phyloP scores from a whole-genome alignment of 495 filamentous ascomycete species.

The Hypoxylon lienhwacheense region DNA sequence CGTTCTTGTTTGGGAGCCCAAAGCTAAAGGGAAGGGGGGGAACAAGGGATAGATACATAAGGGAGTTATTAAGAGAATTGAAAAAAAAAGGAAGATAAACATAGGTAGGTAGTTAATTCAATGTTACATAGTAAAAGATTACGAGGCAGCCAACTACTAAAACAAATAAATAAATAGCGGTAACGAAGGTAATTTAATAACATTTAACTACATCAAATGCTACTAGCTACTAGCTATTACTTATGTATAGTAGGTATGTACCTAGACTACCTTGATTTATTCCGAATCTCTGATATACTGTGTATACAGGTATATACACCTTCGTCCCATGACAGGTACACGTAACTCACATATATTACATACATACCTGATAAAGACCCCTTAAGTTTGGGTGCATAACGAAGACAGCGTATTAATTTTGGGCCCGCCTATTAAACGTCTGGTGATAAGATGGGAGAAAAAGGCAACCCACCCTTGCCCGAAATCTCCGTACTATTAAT shows the following conservation, averaged over 20 bases:
- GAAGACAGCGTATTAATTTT: constrained; percentile 30
- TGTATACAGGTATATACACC: constrained; percentile 22
- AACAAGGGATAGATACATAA: constrained; percentile 1
- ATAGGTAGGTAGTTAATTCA: background rate
- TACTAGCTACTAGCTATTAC: too few relatives aligned
- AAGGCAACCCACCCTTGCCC: constrained; percentile 11
- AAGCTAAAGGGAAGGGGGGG: constrained; percentile 3
- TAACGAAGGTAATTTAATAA: constrained; percentile 28
- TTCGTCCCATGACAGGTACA: too few relatives aligned
- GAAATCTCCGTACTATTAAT: constrained; percentile 28
- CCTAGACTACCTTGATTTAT: too few relatives aligned
- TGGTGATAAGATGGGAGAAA: constrained; percentile 15
- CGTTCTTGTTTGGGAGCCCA: constrained; percentile 21
- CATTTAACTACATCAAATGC: constrained; percentile 17
- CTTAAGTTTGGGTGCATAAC: constrained; percentile 24
- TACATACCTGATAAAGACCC: too few relatives aligned
- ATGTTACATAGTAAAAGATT: background rate
- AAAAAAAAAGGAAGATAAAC: background rate
- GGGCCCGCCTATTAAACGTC: constrained; percentile 18
- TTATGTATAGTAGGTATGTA: too few relatives aligned
- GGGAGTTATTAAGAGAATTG: too few relatives aligned
- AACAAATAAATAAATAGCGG: constrained; percentile 18
- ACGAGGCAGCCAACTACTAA: constrained; percentile 25
- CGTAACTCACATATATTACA: too few relatives aligned
- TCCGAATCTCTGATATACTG: constrained; percentile 6